Base-by-base conservation (phyloP, 116 monocot species). In the Dioscorea cayenensis region DNA sequence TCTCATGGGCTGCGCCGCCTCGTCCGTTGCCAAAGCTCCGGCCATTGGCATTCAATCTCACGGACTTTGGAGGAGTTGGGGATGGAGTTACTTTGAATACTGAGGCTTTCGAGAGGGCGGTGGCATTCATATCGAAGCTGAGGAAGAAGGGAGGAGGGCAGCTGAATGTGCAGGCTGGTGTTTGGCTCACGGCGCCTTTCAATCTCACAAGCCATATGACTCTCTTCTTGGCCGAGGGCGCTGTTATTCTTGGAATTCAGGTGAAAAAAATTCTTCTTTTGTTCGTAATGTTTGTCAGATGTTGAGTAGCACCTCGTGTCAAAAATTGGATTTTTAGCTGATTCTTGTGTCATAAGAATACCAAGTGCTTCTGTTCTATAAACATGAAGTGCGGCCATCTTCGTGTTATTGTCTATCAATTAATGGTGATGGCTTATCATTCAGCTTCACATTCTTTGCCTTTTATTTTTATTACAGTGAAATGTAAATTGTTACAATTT, bases 121-220 rank as follows among this genome's bases (percentile, higher is more conserved):
- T 92, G 23, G 72, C 64, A 63, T 84, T 66, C 69, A 92, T 93
- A 21, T 51, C 74, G 25, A 21, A 27, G 68, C 38, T 68, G 10
- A 43, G 38, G 51, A 61, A 49, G 55, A 75, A 60, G 50, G 96
- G 93, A 3, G 96, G 92, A 1, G 90, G 90, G 65, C 83, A 85
- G 82, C 84, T 97, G 36, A 83, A 77, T 32, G 90, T 97, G 48
- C 80, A 68, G 37, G 19, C 85, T 1, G 96, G 96, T 16, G 17
- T 59, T 9, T 97, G 96, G 93, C 75, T 96, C 8, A 96, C 96
- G 22, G 90, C 84, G 28, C 92, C 92, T 9, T 96, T 96, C 73
- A 96, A 96, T 76, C 80, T 96, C 43, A 96, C 96, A 28, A 96
- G 96, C 48, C 85, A 86, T 28, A 81, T 96, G 93, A 92, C 96